phyloP scores from a whole-genome alignment of 2,329 filamentous ascomycete species.

The Trichothecium roseum region DNA sequence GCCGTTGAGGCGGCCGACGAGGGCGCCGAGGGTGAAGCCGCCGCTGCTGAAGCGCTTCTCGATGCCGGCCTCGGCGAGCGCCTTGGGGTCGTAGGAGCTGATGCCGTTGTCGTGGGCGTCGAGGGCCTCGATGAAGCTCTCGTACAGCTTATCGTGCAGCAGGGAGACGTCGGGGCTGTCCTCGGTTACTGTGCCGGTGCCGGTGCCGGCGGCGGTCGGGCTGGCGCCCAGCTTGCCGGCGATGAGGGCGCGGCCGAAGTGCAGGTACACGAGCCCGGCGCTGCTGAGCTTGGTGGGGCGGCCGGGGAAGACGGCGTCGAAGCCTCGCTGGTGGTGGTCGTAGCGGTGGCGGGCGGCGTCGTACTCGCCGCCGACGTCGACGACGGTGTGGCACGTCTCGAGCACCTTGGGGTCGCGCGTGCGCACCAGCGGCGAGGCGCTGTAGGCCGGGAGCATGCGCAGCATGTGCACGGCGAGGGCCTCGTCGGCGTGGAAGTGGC shows the following conservation, averaged over 20 bases:
- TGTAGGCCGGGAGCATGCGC: slow-evolving; percentile 75
- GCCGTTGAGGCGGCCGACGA: slow-evolving; percentile 72
- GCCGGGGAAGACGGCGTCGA: slow-evolving; percentile 73
- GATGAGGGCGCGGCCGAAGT: slow-evolving; percentile 83
- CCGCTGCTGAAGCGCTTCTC: slow-evolving; percentile 76
- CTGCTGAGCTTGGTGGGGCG: slow-evolving; percentile 84
- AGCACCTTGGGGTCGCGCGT: slow-evolving; percentile 77
- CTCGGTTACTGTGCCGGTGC: slow-evolving; percentile 27
- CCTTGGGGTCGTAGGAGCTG: slow-evolving; percentile 64
- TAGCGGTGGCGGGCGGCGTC: slow-evolving; percentile 67
- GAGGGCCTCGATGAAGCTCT: slow-evolving; percentile 87
- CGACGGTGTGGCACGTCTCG: slow-evolving; percentile 80
- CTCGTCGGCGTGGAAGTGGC: slow-evolving; percentile 98
- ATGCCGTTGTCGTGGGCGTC: slow-evolving; percentile 98
- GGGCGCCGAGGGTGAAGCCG: slow-evolving; percentile 72
- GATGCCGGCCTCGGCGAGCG: slow-evolving; percentile 58
- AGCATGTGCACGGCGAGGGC: slow-evolving; percentile 95
- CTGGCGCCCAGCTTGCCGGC: slow-evolving; percentile 35
- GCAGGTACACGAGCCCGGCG: slow-evolving; percentile 88
- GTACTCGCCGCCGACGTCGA: slow-evolving; percentile 96
- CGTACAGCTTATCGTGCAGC: slow-evolving; percentile 83
- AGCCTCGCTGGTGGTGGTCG: slow-evolving; percentile 95
- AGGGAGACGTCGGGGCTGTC: slow-evolving; percentile 59
- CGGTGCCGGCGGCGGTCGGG: neutral
- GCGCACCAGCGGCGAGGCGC: slow-evolving; percentile 63